These are phyloP conservation scores for Macrolepiota dolichaula DNA, from an alignment of 768 basidiomycete species.

Conservation along the genomic window DNA sequence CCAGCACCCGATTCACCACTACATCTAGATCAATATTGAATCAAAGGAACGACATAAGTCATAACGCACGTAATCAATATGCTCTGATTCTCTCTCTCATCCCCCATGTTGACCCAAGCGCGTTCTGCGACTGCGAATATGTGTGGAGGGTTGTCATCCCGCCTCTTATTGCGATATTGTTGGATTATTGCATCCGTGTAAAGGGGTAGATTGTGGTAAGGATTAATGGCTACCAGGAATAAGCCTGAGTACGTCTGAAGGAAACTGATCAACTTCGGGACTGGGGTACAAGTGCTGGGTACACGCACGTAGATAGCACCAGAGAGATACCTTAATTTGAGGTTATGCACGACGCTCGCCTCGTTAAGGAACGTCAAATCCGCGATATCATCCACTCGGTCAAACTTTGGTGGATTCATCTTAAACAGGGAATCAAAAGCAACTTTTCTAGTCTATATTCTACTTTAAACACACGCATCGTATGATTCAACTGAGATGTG, in stretches of 20 bases:
- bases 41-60: neutral
- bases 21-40: constrained; percentile 9
- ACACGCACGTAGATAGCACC: constrained; percentile 89
- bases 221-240: constrained; percentile 98
- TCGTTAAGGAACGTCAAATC: constrained; percentile 98
- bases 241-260: constrained; percentile 88
- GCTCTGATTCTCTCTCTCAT: constrained; percentile 95
- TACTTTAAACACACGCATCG: neutral
- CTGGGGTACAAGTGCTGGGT: neutral
- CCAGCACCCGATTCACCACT: constrained; percentile 99
- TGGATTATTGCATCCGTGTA: constrained; percentile 87
- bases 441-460: constrained; percentile 38
- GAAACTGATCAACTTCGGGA: constrained; percentile 7
- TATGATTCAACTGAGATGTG: constrained; percentile 6
- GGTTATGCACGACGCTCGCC: constrained; percentile 98
- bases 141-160: constrained; percentile 93
- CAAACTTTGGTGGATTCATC: constrained; percentile 99
- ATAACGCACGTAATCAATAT: constrained; percentile 90
- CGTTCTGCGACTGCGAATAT: constrained; percentile 96
- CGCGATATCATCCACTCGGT: constrained; percentile 96
- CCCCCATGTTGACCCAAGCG: constrained; percentile 98
- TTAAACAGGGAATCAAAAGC: constrained; percentile 83
- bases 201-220: constrained; percentile 88
- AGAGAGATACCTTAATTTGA: constrained; percentile 85
- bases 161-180: constrained; percentile 84